Base-by-base conservation (phyloP, 2,329 filamentous ascomycete species). In the Moelleriella libera region DNA sequence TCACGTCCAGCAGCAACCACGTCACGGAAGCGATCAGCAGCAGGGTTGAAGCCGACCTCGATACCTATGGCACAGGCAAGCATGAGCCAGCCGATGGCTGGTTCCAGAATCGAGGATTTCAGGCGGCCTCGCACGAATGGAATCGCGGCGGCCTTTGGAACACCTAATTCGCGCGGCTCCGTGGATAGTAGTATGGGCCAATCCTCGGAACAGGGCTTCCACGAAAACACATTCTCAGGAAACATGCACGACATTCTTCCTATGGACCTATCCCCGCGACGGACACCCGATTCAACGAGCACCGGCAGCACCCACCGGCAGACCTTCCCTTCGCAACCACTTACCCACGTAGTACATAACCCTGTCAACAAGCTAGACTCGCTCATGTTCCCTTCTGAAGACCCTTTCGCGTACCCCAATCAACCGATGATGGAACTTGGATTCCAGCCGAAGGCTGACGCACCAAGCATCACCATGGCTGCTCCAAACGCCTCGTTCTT, bases 381-480 rank as follows among this genome's bases (percentile, higher is more conserved):
- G 4, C 78, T 89, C 66, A 88, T 90, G 82, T 90, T 90, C 57
- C 82, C 84, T 1, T 83, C 83, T 0, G 75, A 78, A 34, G 85
- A 90, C 55, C 84, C 85, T 0, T 83, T 90, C 52, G 83, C 82
- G 0, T 92, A 90, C 56, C 85, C 84, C 0, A 87, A 83, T 56
- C 83, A 87, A 53, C 80, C 83, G 0, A 78, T 83, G 68, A 80
- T 83, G 67, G 71, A 78, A 54, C 68, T 76, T 41, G 70, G 70
- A 8, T 68, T 62, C 54, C 63, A 64, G 30, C 54, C 58, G 30
- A 63, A 62, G 51, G 55, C 60, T n/a, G 58, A 59, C 47, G 52
- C 62, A 53, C 54, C 63, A 51, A 49, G 51, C 32, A 53, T 60
- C 51, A 57, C 57, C 45, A 60, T 65, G 57, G 55, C 58, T 45